phyloP scores from a whole-genome alignment of 306 rosid species.

The Cucurbita maxima region DNA sequence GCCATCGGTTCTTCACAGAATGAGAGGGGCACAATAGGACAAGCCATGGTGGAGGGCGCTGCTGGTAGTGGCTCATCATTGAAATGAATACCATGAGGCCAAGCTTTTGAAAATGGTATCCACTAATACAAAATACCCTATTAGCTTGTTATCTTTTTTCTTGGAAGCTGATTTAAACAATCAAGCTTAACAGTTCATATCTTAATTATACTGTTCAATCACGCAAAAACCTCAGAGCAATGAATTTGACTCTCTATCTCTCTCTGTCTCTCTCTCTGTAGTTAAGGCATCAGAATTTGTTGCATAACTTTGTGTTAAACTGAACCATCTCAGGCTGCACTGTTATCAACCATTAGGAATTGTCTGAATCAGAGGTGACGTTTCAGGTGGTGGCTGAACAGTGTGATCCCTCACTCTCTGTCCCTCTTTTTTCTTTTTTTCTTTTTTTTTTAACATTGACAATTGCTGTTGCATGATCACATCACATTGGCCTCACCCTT shows the following conservation, averaged over 20 bases:
- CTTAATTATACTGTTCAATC: neutral
- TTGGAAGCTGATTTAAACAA: neutral
- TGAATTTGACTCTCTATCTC: neutral
- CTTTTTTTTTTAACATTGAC: neutral
- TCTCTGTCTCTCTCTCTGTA: neutral
- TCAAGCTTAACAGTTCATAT: conserved; percentile 1
- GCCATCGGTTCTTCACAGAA: conserved; percentile 21
- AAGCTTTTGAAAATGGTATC: conserved; percentile 17
- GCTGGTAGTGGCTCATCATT: conserved; percentile 58
- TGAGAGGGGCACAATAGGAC: conserved; percentile 29
- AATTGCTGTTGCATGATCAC: conserved; percentile 3
- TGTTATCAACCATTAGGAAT: neutral
- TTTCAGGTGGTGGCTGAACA: conserved; percentile 12
- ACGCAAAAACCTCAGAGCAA: neutral
- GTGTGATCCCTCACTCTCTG: neutral
- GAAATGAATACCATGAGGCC: conserved; percentile 20
- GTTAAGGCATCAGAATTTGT: neutral
- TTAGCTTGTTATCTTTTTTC: neutral
- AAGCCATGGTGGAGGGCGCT: conserved; percentile 50
- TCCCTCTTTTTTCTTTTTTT: neutral
- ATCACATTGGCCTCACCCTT: neutral
- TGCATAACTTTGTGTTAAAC: neutral
- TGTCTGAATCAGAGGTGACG: conserved; percentile 6
- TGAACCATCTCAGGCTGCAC: neutral
- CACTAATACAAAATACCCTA: conserved; percentile 11